These are phyloP conservation scores for Megacollybia marginata DNA, from an alignment of 768 basidiomycete genomes.

Conservation along the genomic window DNA sequence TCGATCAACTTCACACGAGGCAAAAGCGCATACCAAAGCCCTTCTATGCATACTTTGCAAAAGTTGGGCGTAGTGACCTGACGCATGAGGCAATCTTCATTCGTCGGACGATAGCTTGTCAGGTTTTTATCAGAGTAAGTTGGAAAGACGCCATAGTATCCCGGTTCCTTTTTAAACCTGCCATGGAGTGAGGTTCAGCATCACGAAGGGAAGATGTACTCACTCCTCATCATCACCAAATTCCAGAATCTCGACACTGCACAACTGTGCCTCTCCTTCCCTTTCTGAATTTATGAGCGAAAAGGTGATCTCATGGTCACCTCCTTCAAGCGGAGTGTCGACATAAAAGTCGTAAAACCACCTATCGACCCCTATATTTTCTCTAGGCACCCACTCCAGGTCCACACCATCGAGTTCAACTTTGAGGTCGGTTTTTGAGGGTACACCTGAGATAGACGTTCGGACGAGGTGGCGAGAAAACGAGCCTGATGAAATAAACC, in stretches of 20 bases:
- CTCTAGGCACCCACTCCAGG: slow-evolving; percentile 50
- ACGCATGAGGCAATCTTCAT: slow-evolving; percentile 80
- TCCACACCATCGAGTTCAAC: slow-evolving; percentile 56
- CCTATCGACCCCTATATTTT: slow-evolving; percentile 56
- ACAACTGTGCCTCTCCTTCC: slow-evolving; percentile 60
- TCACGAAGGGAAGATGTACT: slow-evolving; percentile 2
- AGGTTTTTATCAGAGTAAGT: slow-evolving; percentile 64
- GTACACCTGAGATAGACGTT: slow-evolving; percentile 71
- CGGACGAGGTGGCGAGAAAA: slow-evolving; percentile 56
- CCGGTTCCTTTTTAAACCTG: slow-evolving; percentile 53
- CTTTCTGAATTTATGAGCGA: slow-evolving; percentile 37
- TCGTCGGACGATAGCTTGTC: slow-evolving; percentile 70
- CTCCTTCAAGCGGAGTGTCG: slow-evolving; percentile 31
- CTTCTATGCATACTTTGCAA: slow-evolving; percentile 68
- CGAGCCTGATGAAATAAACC: slow-evolving; percentile 56
- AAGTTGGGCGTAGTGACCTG: slow-evolving; percentile 60
- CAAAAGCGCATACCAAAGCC: slow-evolving; percentile 64
- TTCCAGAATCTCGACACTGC: slow-evolving; percentile 70
- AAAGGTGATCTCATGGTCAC: slow-evolving; percentile 56
- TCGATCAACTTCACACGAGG: slow-evolving; percentile 57
- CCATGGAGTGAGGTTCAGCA: neutral
- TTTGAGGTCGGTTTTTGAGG: slow-evolving; percentile 40
- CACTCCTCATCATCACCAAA: slow-evolving; percentile 62
- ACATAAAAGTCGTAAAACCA: slow-evolving; percentile 67
- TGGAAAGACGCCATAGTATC: slow-evolving; percentile 61